These are phyloP conservation scores for Rhizopogon hawkerae DNA, from an alignment of 1,284 basidiomycete genomes.

Conservation along the genomic window DNA sequence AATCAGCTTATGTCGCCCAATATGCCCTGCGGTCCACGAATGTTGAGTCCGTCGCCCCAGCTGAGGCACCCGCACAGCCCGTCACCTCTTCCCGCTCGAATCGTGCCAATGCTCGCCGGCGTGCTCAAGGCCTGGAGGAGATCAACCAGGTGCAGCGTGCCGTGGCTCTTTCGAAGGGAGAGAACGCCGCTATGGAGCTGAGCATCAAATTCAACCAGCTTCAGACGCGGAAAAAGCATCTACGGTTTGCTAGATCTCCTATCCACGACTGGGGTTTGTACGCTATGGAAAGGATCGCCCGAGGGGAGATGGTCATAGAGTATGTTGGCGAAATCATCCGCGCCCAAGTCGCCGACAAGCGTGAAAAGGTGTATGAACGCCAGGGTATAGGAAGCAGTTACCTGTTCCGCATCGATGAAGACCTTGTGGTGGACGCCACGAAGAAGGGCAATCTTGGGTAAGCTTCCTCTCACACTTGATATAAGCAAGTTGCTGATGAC, in stretches of 20 bases:
- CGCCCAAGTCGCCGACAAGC: constrained; percentile 91
- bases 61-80: constrained; percentile 43
- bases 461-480: constrained; percentile 28
- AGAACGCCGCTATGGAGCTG: constrained; percentile 56
- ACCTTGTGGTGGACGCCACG: constrained; percentile 93
- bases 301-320: constrained; percentile 99
- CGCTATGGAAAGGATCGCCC: constrained; percentile 88
- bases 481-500: constrained; percentile 13
- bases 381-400: constrained; percentile 95
- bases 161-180: constrained; percentile 66
- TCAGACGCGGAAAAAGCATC: constrained; percentile 95
- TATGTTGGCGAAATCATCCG: constrained; percentile 98
- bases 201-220: constrained; percentile 96
- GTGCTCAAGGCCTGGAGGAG: constrained; percentile 92
- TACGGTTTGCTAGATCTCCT: constrained; percentile 90
- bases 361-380: constrained; percentile 94
- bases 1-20: constrained; percentile 81
- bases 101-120: constrained; percentile 88
- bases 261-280: constrained; percentile 99
- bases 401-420: constrained; percentile 88
- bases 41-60: constrained; percentile 29
- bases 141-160: constrained; percentile 79
- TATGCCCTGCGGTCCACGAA: constrained; percentile 54
- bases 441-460: constrained; percentile 97
- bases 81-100: constrained; percentile 84